Base-by-base conservation (phyloP, 2,329 filamentous ascomycete genomes). In the Fusarium cicatricum region DNA sequence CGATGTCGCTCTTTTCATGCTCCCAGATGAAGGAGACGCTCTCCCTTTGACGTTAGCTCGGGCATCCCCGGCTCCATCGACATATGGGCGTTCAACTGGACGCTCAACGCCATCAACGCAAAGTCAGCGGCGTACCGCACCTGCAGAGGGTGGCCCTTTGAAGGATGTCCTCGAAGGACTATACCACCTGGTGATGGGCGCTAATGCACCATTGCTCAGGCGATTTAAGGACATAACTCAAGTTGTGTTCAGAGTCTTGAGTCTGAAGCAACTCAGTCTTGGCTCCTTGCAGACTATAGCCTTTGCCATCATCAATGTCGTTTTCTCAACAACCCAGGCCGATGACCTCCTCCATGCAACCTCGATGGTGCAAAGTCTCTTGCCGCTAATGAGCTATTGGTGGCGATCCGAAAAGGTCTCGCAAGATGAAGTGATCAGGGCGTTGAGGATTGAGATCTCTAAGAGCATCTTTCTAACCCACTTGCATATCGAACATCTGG, bases 401-500 rank as follows among this genome's bases (percentile, higher is more conserved):
- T 99, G 94, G 93, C 81, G 87, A 60, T 82, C 84, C n/a, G 90
- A 90, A 64, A 83, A 85, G 39, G 74, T 82, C 21, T 82, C 83
- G 12, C 81, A 86, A 64, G 82, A 86, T 61, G 82, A 85, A 66
- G 81, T 85, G 66, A 81, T 85, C 60, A 85, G 82, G 58, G 80
- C 80, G 2, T 73, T 95, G 43, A 87, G 89, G 64, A 90, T 94
- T 61, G 91, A 92, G 71, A 89, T 97, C 71, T 79, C 96, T 29
- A 87, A 87, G 63, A 85, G 86, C 1, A 77, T 97, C 23, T 86
- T 90, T 58, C 78, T 85, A n/a, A 79, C 87, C 28, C 82, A 86
- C 61, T 76, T 88, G 9, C 85, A 89, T 60, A 77, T 90, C 39
- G 81, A 90, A 61, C 77, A 84, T 53, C 69, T 90, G 28, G 72